phyloP scores from a whole-genome alignment of 371 early-diverging fungal species.

The Vittaforma corneae region DNA sequence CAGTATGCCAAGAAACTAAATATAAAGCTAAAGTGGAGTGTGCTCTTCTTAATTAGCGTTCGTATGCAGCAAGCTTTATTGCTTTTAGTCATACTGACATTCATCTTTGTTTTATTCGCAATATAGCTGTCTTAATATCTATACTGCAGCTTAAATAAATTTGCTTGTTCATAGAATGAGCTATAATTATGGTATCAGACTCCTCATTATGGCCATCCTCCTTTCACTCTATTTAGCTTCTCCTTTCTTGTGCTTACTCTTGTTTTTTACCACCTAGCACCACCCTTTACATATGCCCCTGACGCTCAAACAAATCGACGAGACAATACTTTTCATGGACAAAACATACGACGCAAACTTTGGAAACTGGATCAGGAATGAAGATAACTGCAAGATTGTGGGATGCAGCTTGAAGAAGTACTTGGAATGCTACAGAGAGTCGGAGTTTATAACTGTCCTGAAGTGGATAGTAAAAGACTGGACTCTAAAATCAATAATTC shows the following conservation, averaged over 20 bases:
- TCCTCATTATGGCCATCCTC: too few species aligned
- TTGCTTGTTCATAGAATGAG: too few species aligned
- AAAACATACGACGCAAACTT: slow-evolving; percentile 60
- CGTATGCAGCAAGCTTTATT: too few species aligned
- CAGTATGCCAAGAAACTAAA: too few species aligned
- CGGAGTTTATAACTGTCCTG: slow-evolving; percentile 55
- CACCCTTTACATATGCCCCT: slow-evolving; percentile 14
- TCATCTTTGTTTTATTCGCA: too few species aligned
- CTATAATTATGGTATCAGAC: too few species aligned
- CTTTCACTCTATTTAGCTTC: neutral
- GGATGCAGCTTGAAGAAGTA: slow-evolving; percentile 55
- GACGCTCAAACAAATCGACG: slow-evolving; percentile 49
- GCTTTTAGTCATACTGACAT: too few species aligned
- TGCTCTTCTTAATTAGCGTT: too few species aligned
- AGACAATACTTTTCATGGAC: slow-evolving; percentile 58
- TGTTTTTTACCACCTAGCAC: neutral
- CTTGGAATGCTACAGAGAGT: slow-evolving; percentile 45
- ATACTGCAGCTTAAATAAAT: too few species aligned
- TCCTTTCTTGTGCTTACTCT: neutral
- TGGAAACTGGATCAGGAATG: slow-evolving; percentile 60
- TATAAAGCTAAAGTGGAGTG: too few species aligned
- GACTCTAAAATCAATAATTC: slow-evolving; percentile 56
- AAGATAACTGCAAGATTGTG: slow-evolving; percentile 57
- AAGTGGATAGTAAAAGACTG: slow-evolving; percentile 60
- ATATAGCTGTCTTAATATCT: too few species aligned